Evolutionary conservation across 257 asterid genomes (phyloP).

Genomic region (Plantago major): DNA sequence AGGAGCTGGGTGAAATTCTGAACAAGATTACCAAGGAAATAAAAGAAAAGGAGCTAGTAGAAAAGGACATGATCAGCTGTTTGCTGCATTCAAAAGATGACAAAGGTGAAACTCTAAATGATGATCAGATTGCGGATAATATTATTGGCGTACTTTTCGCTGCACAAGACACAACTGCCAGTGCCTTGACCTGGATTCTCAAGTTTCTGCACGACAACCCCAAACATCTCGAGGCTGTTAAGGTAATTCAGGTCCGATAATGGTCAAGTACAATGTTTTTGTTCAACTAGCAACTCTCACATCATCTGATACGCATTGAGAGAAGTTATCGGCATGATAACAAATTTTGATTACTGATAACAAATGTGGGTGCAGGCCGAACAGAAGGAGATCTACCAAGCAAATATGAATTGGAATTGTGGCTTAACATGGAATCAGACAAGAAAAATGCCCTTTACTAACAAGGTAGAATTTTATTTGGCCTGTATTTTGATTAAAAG

Average conservation of each 20-base stretch:
- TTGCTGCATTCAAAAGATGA: constrained; percentile 51
- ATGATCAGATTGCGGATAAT: constrained; percentile 70
- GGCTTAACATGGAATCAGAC: constrained; percentile 66
- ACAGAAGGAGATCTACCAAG: constrained; percentile 43
- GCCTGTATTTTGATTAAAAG: too few relatives aligned
- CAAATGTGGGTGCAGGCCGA: constrained; percentile 40
- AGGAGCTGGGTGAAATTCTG: constrained; percentile 49
- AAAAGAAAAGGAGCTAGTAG: constrained; percentile 38
- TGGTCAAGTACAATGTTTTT: too few relatives aligned
- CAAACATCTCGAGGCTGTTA: constrained; percentile 59
- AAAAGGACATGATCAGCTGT: constrained; percentile 45
- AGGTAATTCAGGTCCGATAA: constrained; percentile 38
- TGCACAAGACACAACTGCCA: constrained; percentile 76
- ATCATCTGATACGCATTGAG: too few relatives aligned
- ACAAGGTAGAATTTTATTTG: constrained; percentile 38
- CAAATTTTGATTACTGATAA: too few relatives aligned
- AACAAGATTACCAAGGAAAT: constrained; percentile 49
- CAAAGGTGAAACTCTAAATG: constrained; percentile 35
- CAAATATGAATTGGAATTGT: constrained; percentile 44
- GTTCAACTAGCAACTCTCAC: too few relatives aligned
- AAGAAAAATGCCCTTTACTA: constrained; percentile 73
- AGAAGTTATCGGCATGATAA: too few relatives aligned
- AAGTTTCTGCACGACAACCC: constrained; percentile 73
- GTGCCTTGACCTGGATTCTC: constrained; percentile 66
- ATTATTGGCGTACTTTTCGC: constrained; percentile 72